Conservation (phyloP, 108 stramenopile genomes). For the Schizochytrium sp. region DNA sequence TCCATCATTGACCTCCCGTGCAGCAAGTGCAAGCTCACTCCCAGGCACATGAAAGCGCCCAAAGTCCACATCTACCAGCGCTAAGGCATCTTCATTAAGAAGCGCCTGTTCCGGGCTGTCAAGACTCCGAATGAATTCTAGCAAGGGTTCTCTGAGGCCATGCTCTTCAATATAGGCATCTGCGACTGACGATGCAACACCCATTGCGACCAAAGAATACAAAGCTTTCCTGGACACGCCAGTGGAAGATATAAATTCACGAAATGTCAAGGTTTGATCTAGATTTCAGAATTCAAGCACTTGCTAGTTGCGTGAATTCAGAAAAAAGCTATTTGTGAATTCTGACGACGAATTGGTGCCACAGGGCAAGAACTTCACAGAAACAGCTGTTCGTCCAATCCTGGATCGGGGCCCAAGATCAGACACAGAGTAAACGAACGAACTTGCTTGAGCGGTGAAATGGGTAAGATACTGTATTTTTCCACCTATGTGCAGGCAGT, state of each 20-base stretch:
- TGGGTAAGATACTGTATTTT: too few species aligned
- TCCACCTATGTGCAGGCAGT: too few species aligned
- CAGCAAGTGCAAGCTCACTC: constrained; percentile 17
- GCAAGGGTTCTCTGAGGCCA: neutral
- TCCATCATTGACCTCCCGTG: neutral
- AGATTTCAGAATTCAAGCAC: neutral
- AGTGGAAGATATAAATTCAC: too few species aligned
- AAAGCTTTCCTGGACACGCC: too few species aligned
- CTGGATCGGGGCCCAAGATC: too few species aligned
- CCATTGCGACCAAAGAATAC: neutral
- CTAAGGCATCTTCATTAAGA: neutral
- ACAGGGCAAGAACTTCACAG: too few species aligned
- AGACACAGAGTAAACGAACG: too few species aligned
- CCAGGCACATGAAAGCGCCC: neutral
- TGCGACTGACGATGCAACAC: neutral
- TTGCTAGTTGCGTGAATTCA: neutral
- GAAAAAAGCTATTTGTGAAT: neutral
- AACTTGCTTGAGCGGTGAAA: too few species aligned
- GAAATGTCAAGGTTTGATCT: neutral
- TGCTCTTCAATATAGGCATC: neutral
- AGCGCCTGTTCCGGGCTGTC: constrained; percentile 39
- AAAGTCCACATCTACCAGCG: constrained; percentile 20
- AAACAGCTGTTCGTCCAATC: too few species aligned
- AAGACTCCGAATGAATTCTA: constrained; percentile 22
- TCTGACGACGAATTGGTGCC: too few species aligned